A percentile compares a stretch with the other conserved stretches of the same genome.
phyloP scores from a whole-genome alignment of 306 rosid genomes.

The Fagus crenata region DNA sequence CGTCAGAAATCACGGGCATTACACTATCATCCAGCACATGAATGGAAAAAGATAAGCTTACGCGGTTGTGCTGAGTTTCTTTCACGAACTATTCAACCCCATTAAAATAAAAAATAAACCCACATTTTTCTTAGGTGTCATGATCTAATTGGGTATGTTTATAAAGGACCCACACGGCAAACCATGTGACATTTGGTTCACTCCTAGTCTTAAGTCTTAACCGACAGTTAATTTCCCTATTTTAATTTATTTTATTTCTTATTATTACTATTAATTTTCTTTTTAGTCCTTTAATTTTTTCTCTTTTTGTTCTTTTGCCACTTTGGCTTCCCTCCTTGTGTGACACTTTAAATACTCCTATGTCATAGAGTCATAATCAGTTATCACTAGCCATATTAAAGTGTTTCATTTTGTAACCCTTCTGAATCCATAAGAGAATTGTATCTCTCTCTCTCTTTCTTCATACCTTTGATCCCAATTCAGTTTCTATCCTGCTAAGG shows the following conservation, averaged over 20 bases:
- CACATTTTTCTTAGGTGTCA: neutral
- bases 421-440: neutral
- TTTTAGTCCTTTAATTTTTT: neutral
- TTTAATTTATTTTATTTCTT: neutral
- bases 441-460: neutral
- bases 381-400: neutral
- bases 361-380: neutral
- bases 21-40: constrained; percentile 31
- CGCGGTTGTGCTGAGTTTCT: constrained; percentile 23
- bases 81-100: neutral
- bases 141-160: neutral
- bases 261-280: too few relatives aligned
- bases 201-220: neutral
- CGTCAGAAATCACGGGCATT: constrained; percentile 61
- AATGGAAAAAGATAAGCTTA: constrained; percentile 11
- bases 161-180: constrained; percentile 1
- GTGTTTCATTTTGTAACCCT: constrained; percentile 18
- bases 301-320: neutral
- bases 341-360: constrained; percentile 8
- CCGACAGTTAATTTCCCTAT: neutral
- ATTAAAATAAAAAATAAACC: neutral
- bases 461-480: neutral
- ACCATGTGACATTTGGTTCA: neutral
- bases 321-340: neutral
- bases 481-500: neutral